Evolutionary conservation across 73 alveolate genomes (phyloP).

Genomic region (Paramecium octaurelia): DNA sequence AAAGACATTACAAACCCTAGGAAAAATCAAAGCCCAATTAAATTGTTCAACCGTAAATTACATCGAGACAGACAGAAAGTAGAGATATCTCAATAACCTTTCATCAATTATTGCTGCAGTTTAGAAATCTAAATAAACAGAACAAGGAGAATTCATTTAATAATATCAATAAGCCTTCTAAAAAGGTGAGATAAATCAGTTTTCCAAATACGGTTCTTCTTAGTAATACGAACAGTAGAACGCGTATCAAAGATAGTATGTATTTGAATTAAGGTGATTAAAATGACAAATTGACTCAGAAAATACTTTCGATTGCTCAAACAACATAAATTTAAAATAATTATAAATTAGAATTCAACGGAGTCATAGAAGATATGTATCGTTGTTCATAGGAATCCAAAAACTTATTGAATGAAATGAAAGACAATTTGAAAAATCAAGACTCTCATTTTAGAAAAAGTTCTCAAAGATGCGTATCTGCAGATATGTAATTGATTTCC

Average conservation of each 20-base stretch:
- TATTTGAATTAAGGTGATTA: not conserved
- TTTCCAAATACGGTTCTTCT: not conserved
- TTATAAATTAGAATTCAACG: not conserved
- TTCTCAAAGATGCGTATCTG: slow-evolving; percentile 45
- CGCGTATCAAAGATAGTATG: slow-evolving; percentile 21
- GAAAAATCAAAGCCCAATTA: not conserved
- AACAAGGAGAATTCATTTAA: slow-evolving; percentile 34
- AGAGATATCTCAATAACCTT: not conserved
- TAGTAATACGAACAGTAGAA: not conserved
- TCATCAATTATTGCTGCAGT: slow-evolving; percentile 1
- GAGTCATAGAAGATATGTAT: not conserved
- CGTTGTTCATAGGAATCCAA: not conserved
- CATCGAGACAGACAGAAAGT: not conserved
- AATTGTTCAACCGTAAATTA: not conserved
- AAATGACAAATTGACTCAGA: not conserved
- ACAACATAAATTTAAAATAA: not conserved
- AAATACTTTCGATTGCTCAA: not conserved
- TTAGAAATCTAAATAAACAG: not conserved
- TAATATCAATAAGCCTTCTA: not conserved
- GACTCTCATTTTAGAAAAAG: not conserved
- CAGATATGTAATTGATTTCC: not conserved
- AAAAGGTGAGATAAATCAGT: slow-evolving; percentile 27
- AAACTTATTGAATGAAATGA: not conserved
- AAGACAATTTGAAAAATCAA: not conserved
- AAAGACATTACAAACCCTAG: not conserved